Evolutionary conservation across 495 filamentous ascomycete species (phyloP).

Genomic region (Chaetomium tenue): DNA sequence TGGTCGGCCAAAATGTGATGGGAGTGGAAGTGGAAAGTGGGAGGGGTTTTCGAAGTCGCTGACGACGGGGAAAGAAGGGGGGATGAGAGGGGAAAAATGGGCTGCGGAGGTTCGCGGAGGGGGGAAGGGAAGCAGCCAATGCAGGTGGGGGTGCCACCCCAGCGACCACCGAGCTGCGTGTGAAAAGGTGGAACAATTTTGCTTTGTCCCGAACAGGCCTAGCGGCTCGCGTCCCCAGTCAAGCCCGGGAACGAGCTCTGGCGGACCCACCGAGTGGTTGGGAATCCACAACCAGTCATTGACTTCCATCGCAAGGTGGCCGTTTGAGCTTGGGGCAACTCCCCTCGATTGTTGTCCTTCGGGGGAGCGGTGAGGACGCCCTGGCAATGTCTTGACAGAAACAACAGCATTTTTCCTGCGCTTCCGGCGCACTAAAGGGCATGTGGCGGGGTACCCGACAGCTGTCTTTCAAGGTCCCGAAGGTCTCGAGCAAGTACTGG

Average conservation of each 20-base stretch:
- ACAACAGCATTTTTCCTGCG: constrained; percentile 5
- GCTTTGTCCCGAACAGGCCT: constrained; percentile 28
- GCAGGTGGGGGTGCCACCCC: constrained; percentile 31
- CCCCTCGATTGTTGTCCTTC: not conserved
- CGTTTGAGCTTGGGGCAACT: constrained; percentile 10
- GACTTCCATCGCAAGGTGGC: not conserved
- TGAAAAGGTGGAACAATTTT: constrained; percentile 30
- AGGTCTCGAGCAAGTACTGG: constrained; percentile 20
- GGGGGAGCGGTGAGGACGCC: constrained; percentile 26
- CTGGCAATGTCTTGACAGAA: constrained; percentile 1
- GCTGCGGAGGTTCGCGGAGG: constrained; percentile 29
- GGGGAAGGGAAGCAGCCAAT: constrained; percentile 24
- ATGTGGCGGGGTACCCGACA: constrained; percentile 13
- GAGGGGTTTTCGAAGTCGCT: constrained; percentile 38
- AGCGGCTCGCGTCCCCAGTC: constrained; percentile 25
- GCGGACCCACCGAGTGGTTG: constrained; percentile 27
- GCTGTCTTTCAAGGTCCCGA: constrained; percentile 11
- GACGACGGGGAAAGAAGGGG: constrained; percentile 31
- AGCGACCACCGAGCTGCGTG: constrained; percentile 23
- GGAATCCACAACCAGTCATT: constrained; percentile 20
- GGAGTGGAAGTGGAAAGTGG: constrained; percentile 27
- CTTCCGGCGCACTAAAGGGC: not conserved
- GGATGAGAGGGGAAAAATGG: constrained; percentile 38
- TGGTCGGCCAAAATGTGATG: constrained; percentile 15
- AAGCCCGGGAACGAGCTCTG: constrained; percentile 21